A percentile compares a stretch with the other conserved stretches of the same genome.
Evolutionary conservation across 148 eudicot genomes (phyloP).

Genomic region (Chenopodium formosanum): DNA sequence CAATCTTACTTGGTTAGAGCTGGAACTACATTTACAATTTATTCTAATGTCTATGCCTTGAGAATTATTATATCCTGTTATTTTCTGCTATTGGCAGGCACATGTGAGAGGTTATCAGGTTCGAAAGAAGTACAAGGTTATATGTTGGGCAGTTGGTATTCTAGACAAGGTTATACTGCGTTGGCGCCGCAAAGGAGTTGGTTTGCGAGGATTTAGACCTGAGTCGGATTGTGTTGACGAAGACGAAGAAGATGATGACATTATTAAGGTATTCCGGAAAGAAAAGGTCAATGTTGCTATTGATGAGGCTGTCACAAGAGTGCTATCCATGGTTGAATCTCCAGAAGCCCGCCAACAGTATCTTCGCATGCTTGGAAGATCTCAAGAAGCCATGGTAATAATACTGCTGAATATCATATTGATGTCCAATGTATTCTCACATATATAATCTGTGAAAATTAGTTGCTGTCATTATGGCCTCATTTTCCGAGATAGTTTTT

Average conservation of each 20-base stretch:
- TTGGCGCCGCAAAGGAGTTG: conserved; percentile 87
- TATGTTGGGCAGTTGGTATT: conserved; percentile 87
- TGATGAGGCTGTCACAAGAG: conserved; percentile 83
- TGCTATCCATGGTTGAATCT: conserved; percentile 79
- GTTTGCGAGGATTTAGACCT: conserved; percentile 63
- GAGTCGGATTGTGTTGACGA: conserved; percentile 54
- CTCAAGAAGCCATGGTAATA: conserved; percentile 79
- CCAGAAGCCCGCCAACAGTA: conserved; percentile 82
- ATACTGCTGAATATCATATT: background rate
- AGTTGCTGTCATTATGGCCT: background rate
- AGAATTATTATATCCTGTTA: background rate
- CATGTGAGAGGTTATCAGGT: conserved; percentile 92
- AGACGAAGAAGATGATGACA: conserved; percentile 60
- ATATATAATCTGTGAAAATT: too few species aligned
- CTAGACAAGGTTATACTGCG: conserved; percentile 80
- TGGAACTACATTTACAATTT: background rate
- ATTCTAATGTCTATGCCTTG: background rate
- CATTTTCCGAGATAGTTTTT: background rate
- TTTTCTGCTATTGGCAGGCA: conserved; percentile 58
- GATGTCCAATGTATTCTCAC: background rate
- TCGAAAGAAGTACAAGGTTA: conserved; percentile 69
- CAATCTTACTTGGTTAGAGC: background rate
- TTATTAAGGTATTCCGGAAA: conserved; percentile 63
- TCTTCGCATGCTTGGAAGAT: conserved; percentile 68
- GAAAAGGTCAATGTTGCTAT: conserved; percentile 70